phyloP scores from a whole-genome alignment of 371 early-diverging fungal species.

The Mortierella sp. region DNA sequence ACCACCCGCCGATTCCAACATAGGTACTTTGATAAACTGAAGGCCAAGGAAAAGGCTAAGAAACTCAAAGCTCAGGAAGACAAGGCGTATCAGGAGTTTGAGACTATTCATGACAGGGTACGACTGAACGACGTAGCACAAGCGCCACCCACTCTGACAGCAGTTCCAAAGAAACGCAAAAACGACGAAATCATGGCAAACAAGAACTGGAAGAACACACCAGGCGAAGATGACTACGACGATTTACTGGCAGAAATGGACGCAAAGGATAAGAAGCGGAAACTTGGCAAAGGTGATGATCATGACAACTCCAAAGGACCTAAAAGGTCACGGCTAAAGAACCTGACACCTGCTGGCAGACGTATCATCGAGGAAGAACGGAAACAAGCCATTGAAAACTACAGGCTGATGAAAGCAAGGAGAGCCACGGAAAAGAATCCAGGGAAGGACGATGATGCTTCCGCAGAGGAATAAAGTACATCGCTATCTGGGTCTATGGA shows the following conservation, averaged over 20 bases:
- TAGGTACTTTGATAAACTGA: conserved; percentile 52
- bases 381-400: conserved; percentile 52
- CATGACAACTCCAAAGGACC: conserved; percentile 9
- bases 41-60: conserved; percentile 46
- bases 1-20: not conserved
- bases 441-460: conserved; percentile 23
- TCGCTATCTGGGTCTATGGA: too few relatives aligned
- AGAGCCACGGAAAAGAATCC: conserved; percentile 23
- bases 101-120: conserved; percentile 40
- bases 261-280: conserved; percentile 34
- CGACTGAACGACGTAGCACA: conserved; percentile 47
- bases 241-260: conserved; percentile 40
- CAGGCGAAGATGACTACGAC: conserved; percentile 52
- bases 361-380: conserved; percentile 54
- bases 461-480: conserved; percentile 11
- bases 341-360: conserved; percentile 51
- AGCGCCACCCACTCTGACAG: conserved; percentile 44
- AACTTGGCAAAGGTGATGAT: conserved; percentile 15
- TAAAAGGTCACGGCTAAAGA: conserved; percentile 37
- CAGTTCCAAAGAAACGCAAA: conserved; percentile 49
- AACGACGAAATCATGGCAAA: conserved; percentile 48
- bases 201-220: conserved; percentile 54
- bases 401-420: conserved; percentile 50
- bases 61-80: conserved; percentile 49
- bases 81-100: conserved; percentile 44